Evolutionary conservation across 2,329 filamentous ascomycete genomes (phyloP).

Genomic region (Paraconiothyrium brasiliense): DNA sequence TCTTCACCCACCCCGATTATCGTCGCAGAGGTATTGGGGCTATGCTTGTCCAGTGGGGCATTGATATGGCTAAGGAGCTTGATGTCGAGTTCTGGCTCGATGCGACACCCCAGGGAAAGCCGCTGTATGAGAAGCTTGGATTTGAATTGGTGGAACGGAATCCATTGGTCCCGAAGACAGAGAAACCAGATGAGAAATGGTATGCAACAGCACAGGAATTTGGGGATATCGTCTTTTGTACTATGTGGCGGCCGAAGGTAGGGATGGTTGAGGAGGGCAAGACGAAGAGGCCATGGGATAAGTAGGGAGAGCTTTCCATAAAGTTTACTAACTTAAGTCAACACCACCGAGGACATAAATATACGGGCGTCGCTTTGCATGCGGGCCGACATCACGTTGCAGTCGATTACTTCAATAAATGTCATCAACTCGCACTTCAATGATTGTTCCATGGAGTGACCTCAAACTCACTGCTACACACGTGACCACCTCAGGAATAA

Average conservation of each 20-base stretch:
- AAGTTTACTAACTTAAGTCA: too few species aligned
- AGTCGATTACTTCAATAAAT: too few species aligned
- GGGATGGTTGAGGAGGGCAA: background rate
- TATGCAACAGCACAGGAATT: slow-evolving; percentile 8
- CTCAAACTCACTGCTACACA: too few species aligned
- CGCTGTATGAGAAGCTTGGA: slow-evolving; percentile 34
- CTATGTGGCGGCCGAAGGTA: slow-evolving; percentile 1
- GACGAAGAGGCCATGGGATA: background rate
- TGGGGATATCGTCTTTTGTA: slow-evolving; percentile 10
- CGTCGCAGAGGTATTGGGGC: slow-evolving; percentile 43
- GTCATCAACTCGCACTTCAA: too few species aligned
- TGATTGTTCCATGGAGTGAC: too few species aligned
- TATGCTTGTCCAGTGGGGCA: slow-evolving; percentile 48
- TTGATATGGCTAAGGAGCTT: slow-evolving; percentile 37
- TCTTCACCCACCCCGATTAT: slow-evolving; percentile 45
- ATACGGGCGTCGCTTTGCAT: too few species aligned
- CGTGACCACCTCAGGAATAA: too few species aligned
- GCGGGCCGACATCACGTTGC: too few species aligned
- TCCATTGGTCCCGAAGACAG: slow-evolving; percentile 16
- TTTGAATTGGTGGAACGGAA: slow-evolving; percentile 30
- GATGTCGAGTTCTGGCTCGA: slow-evolving; percentile 41
- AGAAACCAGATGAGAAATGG: slow-evolving; percentile 20
- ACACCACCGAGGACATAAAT: too few species aligned
- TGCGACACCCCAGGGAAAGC: slow-evolving; percentile 32
- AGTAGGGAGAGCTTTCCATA: too few species aligned